Percentiles rank a stretch among this genome's conserved stretches.
Conservation (phyloP, 176 grass and related monocot species). For the Bonia amplexicaulis region DNA sequence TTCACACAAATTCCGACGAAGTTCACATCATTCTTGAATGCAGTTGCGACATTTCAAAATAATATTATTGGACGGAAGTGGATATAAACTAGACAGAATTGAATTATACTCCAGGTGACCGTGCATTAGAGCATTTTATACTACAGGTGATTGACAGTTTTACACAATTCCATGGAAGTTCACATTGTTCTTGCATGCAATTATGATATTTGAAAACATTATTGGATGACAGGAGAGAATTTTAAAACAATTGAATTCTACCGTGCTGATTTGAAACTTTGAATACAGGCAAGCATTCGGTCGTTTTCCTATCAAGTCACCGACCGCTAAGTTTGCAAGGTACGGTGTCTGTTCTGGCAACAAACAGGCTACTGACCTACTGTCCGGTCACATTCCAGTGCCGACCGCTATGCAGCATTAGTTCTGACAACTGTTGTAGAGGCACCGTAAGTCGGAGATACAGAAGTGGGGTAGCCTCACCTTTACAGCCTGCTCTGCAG, state of each 20-base stretch:
- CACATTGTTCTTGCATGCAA: not conserved
- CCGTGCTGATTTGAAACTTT: not conserved
- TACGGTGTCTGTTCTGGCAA: not conserved
- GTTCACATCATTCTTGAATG: not conserved
- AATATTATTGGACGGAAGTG: not conserved
- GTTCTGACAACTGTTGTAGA: not conserved
- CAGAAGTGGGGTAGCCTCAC: constrained; percentile 22
- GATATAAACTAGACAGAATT: not conserved
- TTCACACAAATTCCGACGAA: not conserved
- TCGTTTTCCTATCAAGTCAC: not conserved
- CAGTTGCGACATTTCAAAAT: not conserved
- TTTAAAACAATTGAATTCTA: not conserved
- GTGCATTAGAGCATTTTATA: not conserved
- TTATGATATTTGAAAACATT: not conserved
- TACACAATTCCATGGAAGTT: not conserved
- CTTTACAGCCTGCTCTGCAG: constrained; percentile 87
- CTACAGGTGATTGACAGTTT: not conserved
- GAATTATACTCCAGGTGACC: not conserved
- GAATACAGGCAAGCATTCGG: not conserved
- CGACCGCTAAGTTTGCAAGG: not conserved
- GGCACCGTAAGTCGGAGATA: not conserved
- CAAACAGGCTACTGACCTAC: not conserved
- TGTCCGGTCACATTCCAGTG: not conserved
- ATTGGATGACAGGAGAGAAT: not conserved
- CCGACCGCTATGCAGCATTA: not conserved